phyloP scores from a whole-genome alignment of 306 rosid species.

The Clitoria ternatea region DNA sequence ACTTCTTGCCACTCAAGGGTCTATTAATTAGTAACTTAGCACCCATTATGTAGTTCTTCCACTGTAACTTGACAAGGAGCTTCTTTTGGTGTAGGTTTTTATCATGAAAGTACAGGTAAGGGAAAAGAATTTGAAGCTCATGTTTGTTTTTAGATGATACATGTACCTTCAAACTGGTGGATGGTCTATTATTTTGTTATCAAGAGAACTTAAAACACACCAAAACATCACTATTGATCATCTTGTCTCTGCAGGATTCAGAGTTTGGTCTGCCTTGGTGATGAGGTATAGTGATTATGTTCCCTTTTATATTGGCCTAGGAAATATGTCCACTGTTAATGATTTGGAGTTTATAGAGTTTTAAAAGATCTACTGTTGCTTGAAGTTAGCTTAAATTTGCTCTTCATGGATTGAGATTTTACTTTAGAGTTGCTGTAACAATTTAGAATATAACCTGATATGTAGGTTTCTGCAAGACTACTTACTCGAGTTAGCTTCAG shows the following conservation, averaged over 20 bases:
- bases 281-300: constrained; percentile 58
- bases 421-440: neutral
- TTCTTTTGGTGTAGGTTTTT: constrained; percentile 36
- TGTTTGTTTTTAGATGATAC: constrained; percentile 40
- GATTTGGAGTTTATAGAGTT: neutral
- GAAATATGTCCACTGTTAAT: neutral
- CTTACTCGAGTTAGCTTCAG: neutral
- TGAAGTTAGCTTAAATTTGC: neutral
- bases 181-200: constrained; percentile 68
- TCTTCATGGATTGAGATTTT: neutral
- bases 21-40: neutral
- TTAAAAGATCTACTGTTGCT: neutral
- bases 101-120: constrained; percentile 35
- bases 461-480: neutral
- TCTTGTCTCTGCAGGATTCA: constrained; percentile 59
- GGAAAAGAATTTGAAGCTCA: constrained; percentile 48
- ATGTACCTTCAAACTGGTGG: constrained; percentile 51
- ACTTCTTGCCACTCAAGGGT: neutral
- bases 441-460: neutral
- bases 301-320: neutral
- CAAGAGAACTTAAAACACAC: constrained; percentile 47
- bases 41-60: neutral
- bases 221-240: constrained; percentile 42
- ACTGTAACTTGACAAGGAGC: constrained; percentile 2
- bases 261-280: constrained; percentile 57